Base-by-base conservation (phyloP, 2,329 filamentous ascomycete species). In the Sporothrix pallida region DNA sequence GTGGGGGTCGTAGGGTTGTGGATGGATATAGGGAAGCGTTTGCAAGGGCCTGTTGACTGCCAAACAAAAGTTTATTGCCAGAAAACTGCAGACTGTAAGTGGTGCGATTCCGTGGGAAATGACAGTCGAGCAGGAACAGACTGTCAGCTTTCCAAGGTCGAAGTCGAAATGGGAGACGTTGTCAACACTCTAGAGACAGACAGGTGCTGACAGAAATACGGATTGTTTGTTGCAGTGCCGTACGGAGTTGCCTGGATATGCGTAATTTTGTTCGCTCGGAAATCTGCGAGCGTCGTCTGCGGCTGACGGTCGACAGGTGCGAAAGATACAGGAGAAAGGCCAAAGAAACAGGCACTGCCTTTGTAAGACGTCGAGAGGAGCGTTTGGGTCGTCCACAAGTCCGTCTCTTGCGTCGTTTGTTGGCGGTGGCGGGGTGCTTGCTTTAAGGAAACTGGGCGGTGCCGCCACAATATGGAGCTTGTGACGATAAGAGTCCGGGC, bases 391-490 rank as follows among this genome's bases (percentile, higher is more conserved):
- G 31, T 37, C 31, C 31, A 37, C 4, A 37, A 37, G 31, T 37
- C 31, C 31, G 31, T 37, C 31, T 37, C 31, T 37, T 37, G 31
- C 7, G 31, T 37, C 31, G 12, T 37, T 69, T 31, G 46, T 52
- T 69, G 67, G 46, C n/a, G 46, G 65, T 52, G 65, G 46, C 65
- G 67, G 26, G 48, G 48, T 69, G 67, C 48, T 44, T 69, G 62
- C 62, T 46, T 48, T 67, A 48, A 54, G 67, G 65, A 31, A 37
- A 50, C 7, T 31, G 15, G 46, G 46, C 48, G 67, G 46, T 54
- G 26, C 67, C 26, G 48, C 48, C 48, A 42, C 67, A 54, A 54
- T 54, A 54, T 42, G 67, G 26, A 42, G 67, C 46, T 42, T 69
- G 67, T 69, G 67, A 69, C 65, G 65, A 50, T 52, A 37, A 52